Evolutionary conservation across 2,329 filamentous ascomycete genomes (phyloP).

Genomic region (Proliferodiscus dingleyae): DNA sequence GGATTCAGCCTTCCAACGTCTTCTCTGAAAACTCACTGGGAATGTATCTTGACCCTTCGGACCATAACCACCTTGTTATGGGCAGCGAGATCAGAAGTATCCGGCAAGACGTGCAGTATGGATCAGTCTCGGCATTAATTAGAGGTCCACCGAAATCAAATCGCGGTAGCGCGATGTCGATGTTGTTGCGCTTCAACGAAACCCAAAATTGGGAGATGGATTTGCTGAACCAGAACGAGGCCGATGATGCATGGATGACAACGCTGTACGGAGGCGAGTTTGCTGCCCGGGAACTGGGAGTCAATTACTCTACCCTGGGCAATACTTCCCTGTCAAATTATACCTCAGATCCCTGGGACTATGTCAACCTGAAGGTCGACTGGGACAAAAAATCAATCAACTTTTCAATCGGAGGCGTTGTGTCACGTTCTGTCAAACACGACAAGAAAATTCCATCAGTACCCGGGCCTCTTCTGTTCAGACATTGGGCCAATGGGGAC

Average conservation of each 20-base stretch:
- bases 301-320: too few relatives aligned
- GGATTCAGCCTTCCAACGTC: neutral
- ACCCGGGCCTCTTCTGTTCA: slow-evolving; percentile 39
- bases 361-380: slow-evolving; percentile 42
- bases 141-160: slow-evolving; percentile 34
- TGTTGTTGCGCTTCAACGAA: slow-evolving; percentile 42
- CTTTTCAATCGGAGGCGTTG: slow-evolving; percentile 37
- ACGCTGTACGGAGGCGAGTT: slow-evolving; percentile 37
- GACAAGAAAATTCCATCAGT: too few relatives aligned
- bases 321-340: slow-evolving; percentile 21
- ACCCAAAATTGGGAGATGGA: slow-evolving; percentile 39
- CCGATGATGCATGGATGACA: slow-evolving; percentile 34
- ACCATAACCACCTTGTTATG: slow-evolving; percentile 31
- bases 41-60: slow-evolving; percentile 9
- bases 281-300: slow-evolving; percentile 28
- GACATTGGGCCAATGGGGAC: slow-evolving; percentile 45
- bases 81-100: slow-evolving; percentile 39
- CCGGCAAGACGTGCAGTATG: slow-evolving; percentile 44
- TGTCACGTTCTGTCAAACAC: slow-evolving; percentile 19
- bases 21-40: neutral
- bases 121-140: slow-evolving; percentile 41
- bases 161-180: slow-evolving; percentile 40
- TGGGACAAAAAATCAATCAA: slow-evolving; percentile 40
- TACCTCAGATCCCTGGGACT: slow-evolving; percentile 34
- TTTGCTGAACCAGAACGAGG: slow-evolving; percentile 39